Evolutionary conservation across 2,329 filamentous ascomycete species (phyloP).

Genomic region (Calonectria crousiana): DNA sequence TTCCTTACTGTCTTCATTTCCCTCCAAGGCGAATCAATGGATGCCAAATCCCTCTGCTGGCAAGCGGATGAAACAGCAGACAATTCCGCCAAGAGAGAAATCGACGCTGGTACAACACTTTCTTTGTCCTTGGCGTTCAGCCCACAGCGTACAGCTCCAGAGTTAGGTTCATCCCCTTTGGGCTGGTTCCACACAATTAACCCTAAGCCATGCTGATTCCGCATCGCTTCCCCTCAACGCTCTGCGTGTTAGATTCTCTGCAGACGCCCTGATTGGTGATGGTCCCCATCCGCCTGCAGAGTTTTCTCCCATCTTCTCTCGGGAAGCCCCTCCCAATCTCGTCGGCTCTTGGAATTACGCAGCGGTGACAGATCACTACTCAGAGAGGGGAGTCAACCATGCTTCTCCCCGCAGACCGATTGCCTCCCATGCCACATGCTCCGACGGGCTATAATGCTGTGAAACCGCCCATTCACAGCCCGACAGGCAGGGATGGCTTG

Average conservation of each 20-base stretch:
- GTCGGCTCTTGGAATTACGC: neutral
- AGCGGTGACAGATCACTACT: constrained; percentile 15
- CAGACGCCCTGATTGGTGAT: neutral
- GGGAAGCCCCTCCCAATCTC: constrained; percentile 6
- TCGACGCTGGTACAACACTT: neutral
- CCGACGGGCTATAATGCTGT: constrained; percentile 6
- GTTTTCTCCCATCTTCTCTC: constrained; percentile 37
- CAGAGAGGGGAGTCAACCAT: neutral
- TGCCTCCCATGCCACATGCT: constrained; percentile 29
- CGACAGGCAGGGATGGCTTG: constrained; percentile 30
- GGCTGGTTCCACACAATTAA: neutral
- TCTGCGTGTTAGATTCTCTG: neutral
- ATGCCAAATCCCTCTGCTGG: neutral
- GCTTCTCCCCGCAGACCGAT: constrained; percentile 13
- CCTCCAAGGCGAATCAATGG: constrained; percentile 1
- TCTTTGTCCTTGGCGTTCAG: neutral
- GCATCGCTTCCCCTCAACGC: neutral
- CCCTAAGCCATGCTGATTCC: neutral
- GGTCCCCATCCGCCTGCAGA: constrained; percentile 28
- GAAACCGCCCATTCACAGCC: constrained; percentile 33
- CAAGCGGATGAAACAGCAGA: constrained; percentile 11
- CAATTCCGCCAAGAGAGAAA: constrained; percentile 12
- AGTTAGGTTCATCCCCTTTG: neutral
- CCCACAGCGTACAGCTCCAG: constrained; percentile 1
- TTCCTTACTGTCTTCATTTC: neutral